Conservation (phyloP, 1,284 basidiomycete species). For the Ceratobasidium sp. region DNA sequence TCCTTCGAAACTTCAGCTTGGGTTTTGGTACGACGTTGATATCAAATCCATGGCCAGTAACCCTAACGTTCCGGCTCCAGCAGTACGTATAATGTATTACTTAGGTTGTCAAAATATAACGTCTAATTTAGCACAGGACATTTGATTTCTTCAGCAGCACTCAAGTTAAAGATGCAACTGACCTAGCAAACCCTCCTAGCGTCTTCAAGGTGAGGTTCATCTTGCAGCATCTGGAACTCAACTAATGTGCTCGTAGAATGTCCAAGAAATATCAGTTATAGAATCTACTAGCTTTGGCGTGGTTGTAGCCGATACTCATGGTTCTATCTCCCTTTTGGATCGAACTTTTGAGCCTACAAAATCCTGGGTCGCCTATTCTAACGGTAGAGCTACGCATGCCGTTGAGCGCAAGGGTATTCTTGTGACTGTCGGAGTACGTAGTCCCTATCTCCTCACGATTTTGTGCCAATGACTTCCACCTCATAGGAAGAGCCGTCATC, state of each 20-base stretch:
- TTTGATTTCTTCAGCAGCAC: constrained; percentile 84
- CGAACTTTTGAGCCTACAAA: constrained; percentile 75
- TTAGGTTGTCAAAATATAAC: not conserved
- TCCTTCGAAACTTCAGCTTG: not conserved
- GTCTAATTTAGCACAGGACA: constrained; percentile 74
- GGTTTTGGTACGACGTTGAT: not conserved
- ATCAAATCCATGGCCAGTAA: constrained; percentile 23
- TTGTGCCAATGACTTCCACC: not conserved
- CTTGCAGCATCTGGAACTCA: not conserved
- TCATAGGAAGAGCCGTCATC: constrained; percentile 79
- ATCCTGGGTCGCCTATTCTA: constrained; percentile 81
- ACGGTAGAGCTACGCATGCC: constrained; percentile 85
- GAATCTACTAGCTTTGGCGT: constrained; percentile 69
- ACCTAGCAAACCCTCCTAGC: constrained; percentile 76
- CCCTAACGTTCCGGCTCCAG: constrained; percentile 41
- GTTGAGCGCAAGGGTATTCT: constrained; percentile 79
- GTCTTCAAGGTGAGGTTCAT: constrained; percentile 70
- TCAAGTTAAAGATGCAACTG: constrained; percentile 81
- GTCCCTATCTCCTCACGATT: not conserved
- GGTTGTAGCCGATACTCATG: constrained; percentile 83
- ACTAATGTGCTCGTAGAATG: constrained; percentile 57
- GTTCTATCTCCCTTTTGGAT: constrained; percentile 78
- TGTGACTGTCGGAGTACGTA: constrained; percentile 83
- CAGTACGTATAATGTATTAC: constrained; percentile 27
- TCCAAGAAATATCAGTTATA: constrained; percentile 76